Base-by-base conservation (phyloP, 1,284 basidiomycete genomes). In the Wolfiporia cocos region DNA sequence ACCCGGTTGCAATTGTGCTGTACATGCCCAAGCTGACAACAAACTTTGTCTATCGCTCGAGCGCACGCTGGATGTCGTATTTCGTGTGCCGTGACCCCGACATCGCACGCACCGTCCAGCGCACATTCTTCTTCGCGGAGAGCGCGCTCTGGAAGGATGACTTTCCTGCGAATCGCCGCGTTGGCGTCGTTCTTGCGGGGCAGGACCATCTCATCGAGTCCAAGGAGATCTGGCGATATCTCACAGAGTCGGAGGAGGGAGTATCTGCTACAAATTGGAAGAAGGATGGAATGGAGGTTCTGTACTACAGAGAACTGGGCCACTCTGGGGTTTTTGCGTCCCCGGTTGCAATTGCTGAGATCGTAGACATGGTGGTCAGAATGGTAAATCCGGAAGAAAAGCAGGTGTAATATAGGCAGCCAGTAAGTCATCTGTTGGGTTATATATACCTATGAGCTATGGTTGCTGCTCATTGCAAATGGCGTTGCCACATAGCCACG, bases 11-110 rank as follows among this genome's bases (percentile, higher is more conserved):
- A 0, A 65, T 80, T 38, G 56, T 80, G 1, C 63, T 80, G 6
- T 74, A 77, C 55, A 67, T 74, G 31, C 71, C 76, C 0, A 50
- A 66, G 15, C 68, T 78, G 24, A 74, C 76, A 4, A 68, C 67
- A 51, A 79, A 78, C 51, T 80, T 80, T 43, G 56, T 80, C 26
- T 77, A 80, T 56, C 69, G 78, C 7, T 12, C 73, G 19, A 71
- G 74, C 44, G 72, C 79, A 43, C 77, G 74, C 72, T 61, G 75
- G 54, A 42, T 79, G 34, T 78, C 73, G 71, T 80, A 74, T 49
- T 79, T 80, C 49, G 66, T 74, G 14, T 69, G 68, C 23, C 67
- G 69, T 4, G 78, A 80, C 42, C 59, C 74, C 9, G 77, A 80
- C 49, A 65, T 78, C 22, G 66, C 75, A 24, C 63, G 72, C 9